Evolutionary conservation across 208 protist genomes (phyloP), one percentile per base, ranked within the genome.

Genomic region (Trypanosoma mega): DNA sequence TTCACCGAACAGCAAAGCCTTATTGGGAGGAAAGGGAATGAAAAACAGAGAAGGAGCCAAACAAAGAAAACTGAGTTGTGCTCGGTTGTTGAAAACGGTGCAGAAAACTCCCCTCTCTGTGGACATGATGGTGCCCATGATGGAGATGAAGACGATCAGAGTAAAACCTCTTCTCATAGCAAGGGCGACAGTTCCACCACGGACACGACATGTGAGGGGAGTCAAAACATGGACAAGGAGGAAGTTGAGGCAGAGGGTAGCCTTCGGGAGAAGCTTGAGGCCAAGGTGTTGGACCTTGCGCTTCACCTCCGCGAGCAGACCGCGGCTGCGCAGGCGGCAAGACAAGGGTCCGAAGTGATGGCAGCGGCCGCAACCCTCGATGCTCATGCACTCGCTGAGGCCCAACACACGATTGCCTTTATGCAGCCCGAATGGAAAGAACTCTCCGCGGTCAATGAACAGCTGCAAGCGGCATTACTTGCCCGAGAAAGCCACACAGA

Each of bases 201-300:
- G 14, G n/a, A 12, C 49, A n/a, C n/a, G n/a, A n/a, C n/a, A n/a
- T n/a, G n/a, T n/a, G n/a, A n/a, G n/a, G n/a, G n/a, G n/a, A n/a
- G n/a, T n/a, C n/a, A n/a, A n/a, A n/a, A n/a, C n/a, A n/a, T n/a
- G n/a, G n/a, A n/a, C n/a, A n/a, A n/a, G n/a, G n/a, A n/a, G n/a
- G n/a, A n/a, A n/a, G 20, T 24, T 24, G 53, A 67, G 20, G 34
- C 30, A n/a, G 55, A 48, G 43, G 18, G 44, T 7, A 6, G 14
- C 23, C 7, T 62, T 12, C 34, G 34, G 39, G 37, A 30, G n/a
- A 34, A 47, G 12, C 62, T 89, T 20, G 80, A 91, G 47, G 66
- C 72, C 0, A 91, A 91, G 54, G 52, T 78, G 27, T 72, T 83
- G 0, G 80, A 91, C 46, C 73, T 91, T 36, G 76, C 84, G 1